phyloP scores from a whole-genome alignment of 2,329 filamentous ascomycete genomes.

The Colletotrichum cereale region DNA sequence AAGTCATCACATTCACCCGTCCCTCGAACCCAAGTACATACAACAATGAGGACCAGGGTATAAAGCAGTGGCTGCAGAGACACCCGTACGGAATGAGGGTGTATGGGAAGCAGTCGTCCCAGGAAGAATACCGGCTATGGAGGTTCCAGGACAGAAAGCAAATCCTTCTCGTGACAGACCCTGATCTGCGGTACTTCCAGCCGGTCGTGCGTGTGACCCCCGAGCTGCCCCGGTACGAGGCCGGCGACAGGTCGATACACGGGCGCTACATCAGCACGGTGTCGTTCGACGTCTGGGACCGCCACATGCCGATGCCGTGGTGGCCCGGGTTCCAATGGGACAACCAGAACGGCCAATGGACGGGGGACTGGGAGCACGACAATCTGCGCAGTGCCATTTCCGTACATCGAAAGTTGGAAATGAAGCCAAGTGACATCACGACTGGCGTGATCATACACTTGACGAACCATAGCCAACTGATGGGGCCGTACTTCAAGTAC shows the following conservation, averaged over 20 bases:
- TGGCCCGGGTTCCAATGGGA: conserved; percentile 19
- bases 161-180: conserved; percentile 25
- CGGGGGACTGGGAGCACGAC: not conserved
- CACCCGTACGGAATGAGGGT: conserved; percentile 23
- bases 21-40: not conserved
- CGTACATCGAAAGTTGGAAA: not conserved
- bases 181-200: conserved; percentile 9
- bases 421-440: not conserved
- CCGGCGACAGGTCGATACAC: not conserved
- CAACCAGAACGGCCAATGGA: not conserved
- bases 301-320: conserved; percentile 31
- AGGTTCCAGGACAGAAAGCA: not conserved
- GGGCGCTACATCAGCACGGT: not conserved
- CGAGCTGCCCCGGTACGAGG: not conserved
- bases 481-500: not conserved
- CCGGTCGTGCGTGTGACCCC: not conserved
- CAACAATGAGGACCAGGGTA: not conserved
- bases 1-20: conserved; percentile 31
- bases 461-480: not conserved
- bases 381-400: not conserved
- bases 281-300: conserved; percentile 18
- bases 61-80: not conserved
- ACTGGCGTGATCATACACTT: not conserved
- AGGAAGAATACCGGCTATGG: not conserved
- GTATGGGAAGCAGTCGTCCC: not conserved